Evolutionary conservation across 768 basidiomycete genomes (phyloP), one percentile per base, ranked within the genome.

Genomic region (Boletellus ananas): DNA sequence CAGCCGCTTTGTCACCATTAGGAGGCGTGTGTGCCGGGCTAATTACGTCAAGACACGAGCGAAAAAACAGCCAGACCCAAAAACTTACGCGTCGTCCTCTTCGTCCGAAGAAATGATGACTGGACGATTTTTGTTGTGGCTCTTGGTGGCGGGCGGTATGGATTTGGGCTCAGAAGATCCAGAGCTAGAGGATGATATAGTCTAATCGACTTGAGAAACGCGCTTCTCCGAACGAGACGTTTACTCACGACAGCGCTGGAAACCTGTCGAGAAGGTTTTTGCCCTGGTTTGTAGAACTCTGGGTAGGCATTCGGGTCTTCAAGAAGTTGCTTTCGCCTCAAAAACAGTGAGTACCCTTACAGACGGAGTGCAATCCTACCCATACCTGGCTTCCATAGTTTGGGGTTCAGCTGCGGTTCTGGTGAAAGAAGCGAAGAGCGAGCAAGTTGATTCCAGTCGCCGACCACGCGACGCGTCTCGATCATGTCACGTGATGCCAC

Each of bases 91-190:
- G 12, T 36, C 51, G 16, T 34, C 47, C 17, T 67, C 62, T n/a
- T 66, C 69, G 6, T 66, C 65, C 2, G 70, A 72, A 14, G 70
- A 69, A 35, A 69, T 65, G 11, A 67, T 46, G 1, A 68, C 27
- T 3, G 50, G 59, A 14, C 52, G 52, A 3, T 45, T 21, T 34
- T n/a, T 58, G 42, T 41, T 36, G 17, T 6, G 43, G 42, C 51
- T 21, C 45, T 56, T 58, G 33, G 34, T 11, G 0, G 43, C 21
- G 0, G 55, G 23, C 27, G 50, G 46, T 25, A 55, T 25, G n/a
- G 66, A 66, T 9, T 55, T 52, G 4, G 68, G 41, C 27, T 54
- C 53, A 21, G 60, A 58, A 6, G 53, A 48, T 6, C 34, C 55
- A 27, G 64, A 65, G 14, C 56, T 58, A 9, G 58, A 56, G 17